These are phyloP conservation scores for Setaria italica DNA, from an alignment of 202 grass and related monocot species.

Conservation along the genomic window DNA sequence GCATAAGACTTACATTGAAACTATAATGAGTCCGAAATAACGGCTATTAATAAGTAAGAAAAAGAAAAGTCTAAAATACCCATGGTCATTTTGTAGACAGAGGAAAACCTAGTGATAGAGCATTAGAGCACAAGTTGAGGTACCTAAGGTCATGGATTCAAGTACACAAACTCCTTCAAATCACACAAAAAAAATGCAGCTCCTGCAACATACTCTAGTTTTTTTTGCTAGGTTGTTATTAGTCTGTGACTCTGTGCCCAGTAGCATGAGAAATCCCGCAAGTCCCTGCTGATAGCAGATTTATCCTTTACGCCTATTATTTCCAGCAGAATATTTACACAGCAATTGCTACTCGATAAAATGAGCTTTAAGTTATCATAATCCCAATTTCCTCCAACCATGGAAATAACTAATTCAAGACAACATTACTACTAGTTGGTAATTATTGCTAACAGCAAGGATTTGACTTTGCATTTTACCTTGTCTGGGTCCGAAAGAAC, in stretches of 20 bases:
- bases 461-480: constrained; percentile 53
- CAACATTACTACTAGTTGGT: constrained; percentile 21
- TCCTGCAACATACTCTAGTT: not conserved
- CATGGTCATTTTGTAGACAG: not conserved
- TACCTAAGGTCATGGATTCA: constrained; percentile 7
- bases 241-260: not conserved
- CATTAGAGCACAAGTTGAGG: not conserved
- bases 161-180: not conserved
- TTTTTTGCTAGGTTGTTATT: not conserved
- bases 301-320: constrained; percentile 9
- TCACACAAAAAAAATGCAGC: not conserved
- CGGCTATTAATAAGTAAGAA: constrained; percentile 19
- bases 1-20: constrained; percentile 31
- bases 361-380: not conserved
- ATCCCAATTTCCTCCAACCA: not conserved
- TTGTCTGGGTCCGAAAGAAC: constrained; percentile 88
- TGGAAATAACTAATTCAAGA: constrained; percentile 11
- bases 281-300: not conserved
- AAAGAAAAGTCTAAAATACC: constrained; percentile 12
- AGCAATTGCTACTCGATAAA: constrained; percentile 6
- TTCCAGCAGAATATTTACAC: constrained; percentile 18
- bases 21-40: constrained; percentile 14
- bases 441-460: constrained; percentile 14
- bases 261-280: constrained; percentile 2
- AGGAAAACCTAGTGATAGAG: constrained; percentile 4